phyloP scores from a whole-genome alignment of 2,329 filamentous ascomycete genomes.

The Xylaria sp. region DNA sequence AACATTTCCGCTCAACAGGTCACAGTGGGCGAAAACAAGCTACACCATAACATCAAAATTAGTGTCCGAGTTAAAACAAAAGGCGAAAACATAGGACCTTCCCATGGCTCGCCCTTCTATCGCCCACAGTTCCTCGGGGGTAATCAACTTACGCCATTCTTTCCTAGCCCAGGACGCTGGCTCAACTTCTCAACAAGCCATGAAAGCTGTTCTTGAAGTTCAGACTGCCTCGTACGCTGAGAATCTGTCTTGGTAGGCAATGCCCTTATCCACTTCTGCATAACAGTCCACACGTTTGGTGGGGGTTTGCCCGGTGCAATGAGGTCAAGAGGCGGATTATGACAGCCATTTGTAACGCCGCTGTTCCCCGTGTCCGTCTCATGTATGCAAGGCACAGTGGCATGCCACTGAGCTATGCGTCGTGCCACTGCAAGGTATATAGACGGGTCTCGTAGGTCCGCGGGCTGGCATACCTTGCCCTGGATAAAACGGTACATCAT shows the following conservation, averaged over 20 bases:
- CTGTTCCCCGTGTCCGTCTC: slow-evolving; percentile 52
- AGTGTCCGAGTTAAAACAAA: slow-evolving; percentile 3
- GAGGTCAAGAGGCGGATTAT: slow-evolving; percentile 58
- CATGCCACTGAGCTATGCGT: slow-evolving; percentile 93
- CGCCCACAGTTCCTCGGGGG: background rate
- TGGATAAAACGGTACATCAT: slow-evolving; percentile 93
- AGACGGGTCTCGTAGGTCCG: slow-evolving; percentile 79
- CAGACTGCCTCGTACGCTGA: slow-evolving; percentile 73
- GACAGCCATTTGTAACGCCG: slow-evolving; percentile 48
- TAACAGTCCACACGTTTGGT: slow-evolving; percentile 94
- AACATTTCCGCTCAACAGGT: slow-evolving; percentile 95
- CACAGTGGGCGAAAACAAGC: slow-evolving; percentile 94
- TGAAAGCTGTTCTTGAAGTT: slow-evolving; percentile 79
- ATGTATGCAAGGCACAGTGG: slow-evolving; percentile 70
- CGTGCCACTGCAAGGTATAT: slow-evolving; percentile 87
- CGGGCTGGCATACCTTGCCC: slow-evolving; percentile 81
- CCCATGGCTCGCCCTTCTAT: background rate
- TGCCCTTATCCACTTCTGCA: slow-evolving; percentile 94
- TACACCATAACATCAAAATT: slow-evolving; percentile 50
- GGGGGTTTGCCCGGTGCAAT: slow-evolving; percentile 74
- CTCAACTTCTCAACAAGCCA: slow-evolving; percentile 77
- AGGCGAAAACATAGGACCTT: background rate
- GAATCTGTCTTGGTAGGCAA: slow-evolving; percentile 78
- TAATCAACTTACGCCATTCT: slow-evolving; percentile 71
- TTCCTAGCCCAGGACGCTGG: slow-evolving; percentile 79